Evolutionary conservation across 495 filamentous ascomycete species (phyloP).

Genomic region (Tuber brumale): DNA sequence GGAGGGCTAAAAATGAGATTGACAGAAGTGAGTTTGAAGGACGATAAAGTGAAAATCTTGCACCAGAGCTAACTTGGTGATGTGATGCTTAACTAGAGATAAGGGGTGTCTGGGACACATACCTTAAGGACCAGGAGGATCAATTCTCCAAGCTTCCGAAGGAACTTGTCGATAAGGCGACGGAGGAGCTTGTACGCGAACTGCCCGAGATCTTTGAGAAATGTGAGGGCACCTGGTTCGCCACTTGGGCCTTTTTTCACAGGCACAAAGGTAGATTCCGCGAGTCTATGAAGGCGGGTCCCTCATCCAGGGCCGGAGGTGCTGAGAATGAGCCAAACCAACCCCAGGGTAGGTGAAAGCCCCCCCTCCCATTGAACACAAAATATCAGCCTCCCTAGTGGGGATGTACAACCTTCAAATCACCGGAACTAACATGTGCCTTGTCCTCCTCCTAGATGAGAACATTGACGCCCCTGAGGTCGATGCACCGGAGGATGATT

Average conservation of each 20-base stretch:
- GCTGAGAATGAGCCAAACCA: neutral
- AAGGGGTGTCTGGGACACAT: neutral
- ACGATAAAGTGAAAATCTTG: neutral
- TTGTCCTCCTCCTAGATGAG: neutral
- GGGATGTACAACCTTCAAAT: neutral
- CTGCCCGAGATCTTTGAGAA: neutral
- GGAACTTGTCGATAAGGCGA: neutral
- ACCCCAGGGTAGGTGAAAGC: neutral
- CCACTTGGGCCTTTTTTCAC: neutral
- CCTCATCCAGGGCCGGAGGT: neutral
- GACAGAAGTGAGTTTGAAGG: conserved; percentile 1
- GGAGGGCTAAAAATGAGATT: conserved; percentile 1
- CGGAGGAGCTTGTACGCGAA: neutral
- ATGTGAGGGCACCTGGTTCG: neutral
- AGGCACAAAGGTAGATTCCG: neutral
- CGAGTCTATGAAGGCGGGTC: neutral
- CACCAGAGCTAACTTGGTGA: neutral
- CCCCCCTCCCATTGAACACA: neutral
- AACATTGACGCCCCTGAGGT: neutral
- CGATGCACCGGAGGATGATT: neutral
- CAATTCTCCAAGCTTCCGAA: neutral
- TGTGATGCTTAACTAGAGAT: neutral
- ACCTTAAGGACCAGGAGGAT: neutral
- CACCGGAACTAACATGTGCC: neutral
- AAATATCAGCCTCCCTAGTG: neutral